Evolutionary conservation across 179 eudicot species (phyloP).

Genomic region (Pouteria campechiana): DNA sequence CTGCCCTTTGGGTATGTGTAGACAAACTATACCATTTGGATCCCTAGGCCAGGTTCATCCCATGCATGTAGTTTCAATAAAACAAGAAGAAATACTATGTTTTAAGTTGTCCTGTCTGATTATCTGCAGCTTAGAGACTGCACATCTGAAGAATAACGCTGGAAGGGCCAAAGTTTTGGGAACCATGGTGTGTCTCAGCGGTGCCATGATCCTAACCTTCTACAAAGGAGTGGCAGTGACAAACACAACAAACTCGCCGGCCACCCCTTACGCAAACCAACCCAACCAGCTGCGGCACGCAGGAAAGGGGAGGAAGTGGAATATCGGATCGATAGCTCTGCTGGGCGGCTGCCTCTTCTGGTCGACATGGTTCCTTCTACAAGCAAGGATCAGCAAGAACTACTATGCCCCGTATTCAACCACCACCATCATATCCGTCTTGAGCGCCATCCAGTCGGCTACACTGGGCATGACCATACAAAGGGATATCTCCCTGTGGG

Average conservation of each 20-base stretch:
- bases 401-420: slow-evolving; percentile 53
- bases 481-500: slow-evolving; percentile 37
- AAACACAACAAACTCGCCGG: slow-evolving; percentile 7
- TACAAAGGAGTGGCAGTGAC: slow-evolving; percentile 55
- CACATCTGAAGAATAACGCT: slow-evolving; percentile 35
- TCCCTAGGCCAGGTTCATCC: too few relatives aligned
- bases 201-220: slow-evolving; percentile 46
- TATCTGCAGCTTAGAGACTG: slow-evolving; percentile 49
- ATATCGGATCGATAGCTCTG: slow-evolving; percentile 41
- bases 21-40: too few relatives aligned
- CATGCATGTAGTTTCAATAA: too few relatives aligned
- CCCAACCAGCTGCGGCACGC: background rate
- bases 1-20: slow-evolving; percentile 42
- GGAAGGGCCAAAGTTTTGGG: slow-evolving; percentile 67
- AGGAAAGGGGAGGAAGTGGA: slow-evolving; percentile 13
- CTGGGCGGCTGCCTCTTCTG: slow-evolving; percentile 34
- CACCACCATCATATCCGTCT: slow-evolving; percentile 53
- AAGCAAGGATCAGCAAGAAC: slow-evolving; percentile 48
- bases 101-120: background rate
- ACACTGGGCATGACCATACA: slow-evolving; percentile 32
- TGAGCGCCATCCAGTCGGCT: slow-evolving; percentile 55
- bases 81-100: background rate
- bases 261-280: slow-evolving; percentile 3
- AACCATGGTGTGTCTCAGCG: slow-evolving; percentile 34
- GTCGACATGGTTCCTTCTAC: slow-evolving; percentile 85